A percentile compares a stretch with the other conserved stretches of the same genome.
These are phyloP conservation scores for Cladobotryum protrusum DNA, from an alignment of 2,329 filamentous ascomycete genomes.

Conservation along the genomic window DNA sequence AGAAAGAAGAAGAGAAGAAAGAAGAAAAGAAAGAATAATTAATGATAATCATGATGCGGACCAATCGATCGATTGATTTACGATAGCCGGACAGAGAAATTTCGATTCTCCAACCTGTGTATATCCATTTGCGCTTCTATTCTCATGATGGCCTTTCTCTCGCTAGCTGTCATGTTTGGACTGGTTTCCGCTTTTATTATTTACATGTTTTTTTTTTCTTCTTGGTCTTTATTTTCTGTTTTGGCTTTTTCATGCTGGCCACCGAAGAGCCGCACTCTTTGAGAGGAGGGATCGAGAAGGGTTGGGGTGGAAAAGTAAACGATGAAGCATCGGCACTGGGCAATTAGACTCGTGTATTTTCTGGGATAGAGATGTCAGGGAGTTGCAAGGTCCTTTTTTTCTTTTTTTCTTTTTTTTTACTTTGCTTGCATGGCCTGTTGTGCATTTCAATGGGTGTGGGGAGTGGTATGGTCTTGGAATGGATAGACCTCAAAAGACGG, in stretches of 20 bases:
- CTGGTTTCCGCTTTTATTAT: not conserved
- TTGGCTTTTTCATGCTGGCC: not conserved
- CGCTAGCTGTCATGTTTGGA: not conserved
- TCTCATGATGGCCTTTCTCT: not conserved
- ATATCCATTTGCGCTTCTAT: not conserved
- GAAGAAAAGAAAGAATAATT: not conserved
- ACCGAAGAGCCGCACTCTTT: not conserved
- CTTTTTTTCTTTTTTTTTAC: not conserved
- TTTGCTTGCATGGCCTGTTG: not conserved
- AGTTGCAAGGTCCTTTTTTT: not conserved
- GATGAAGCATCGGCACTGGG: conserved; percentile 7
- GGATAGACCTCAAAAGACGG: too few relatives aligned
- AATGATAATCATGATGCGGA: not conserved
- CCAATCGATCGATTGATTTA: not conserved
- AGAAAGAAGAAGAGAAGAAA: conserved; percentile 14
- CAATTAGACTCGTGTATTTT: conserved; percentile 9
- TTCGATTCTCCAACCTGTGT: not conserved
- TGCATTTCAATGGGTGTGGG: too few relatives aligned
- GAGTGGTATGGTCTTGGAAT: too few relatives aligned
- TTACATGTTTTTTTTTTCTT: not conserved
- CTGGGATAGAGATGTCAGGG: conserved; percentile 3
- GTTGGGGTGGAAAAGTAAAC: not conserved
- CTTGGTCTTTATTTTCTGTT: not conserved
- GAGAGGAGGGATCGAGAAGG: not conserved
- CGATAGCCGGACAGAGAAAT: not conserved